These are phyloP conservation scores for Imleria badia DNA, from an alignment of 768 basidiomycete genomes.

Conservation along the genomic window DNA sequence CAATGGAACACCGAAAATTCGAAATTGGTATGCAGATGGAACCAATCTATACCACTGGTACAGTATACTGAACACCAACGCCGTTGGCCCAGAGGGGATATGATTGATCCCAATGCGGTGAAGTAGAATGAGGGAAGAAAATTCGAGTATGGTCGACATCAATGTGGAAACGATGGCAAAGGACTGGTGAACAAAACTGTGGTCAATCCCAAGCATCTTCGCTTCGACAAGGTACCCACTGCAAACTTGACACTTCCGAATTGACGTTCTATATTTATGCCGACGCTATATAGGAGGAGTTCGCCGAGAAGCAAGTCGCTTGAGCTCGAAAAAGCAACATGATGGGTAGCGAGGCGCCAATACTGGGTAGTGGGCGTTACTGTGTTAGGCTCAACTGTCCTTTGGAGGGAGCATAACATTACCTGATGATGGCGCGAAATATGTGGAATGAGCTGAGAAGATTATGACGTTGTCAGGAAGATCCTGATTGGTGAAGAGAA, in stretches of 20 bases:
- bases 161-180: slow-evolving; percentile 69
- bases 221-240: slow-evolving; percentile 43
- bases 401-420: slow-evolving; percentile 16
- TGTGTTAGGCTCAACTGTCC: slow-evolving; percentile 34
- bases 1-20: slow-evolving; percentile 69
- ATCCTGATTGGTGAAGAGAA: neutral
- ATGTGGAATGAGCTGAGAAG: slow-evolving; percentile 76
- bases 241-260: slow-evolving; percentile 90
- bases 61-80: slow-evolving; percentile 73
- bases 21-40: slow-evolving; percentile 72
- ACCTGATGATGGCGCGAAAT: slow-evolving; percentile 90
- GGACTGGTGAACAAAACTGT: slow-evolving; percentile 49
- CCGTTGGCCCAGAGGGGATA: slow-evolving; percentile 74
- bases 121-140: slow-evolving; percentile 62
- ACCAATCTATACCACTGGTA: slow-evolving; percentile 83
- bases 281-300: slow-evolving; percentile 69
- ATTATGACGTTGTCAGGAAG: slow-evolving; percentile 8
- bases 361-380: slow-evolving; percentile 51
- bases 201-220: neutral
- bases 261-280: slow-evolving; percentile 73
- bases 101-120: slow-evolving; percentile 68
- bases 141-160: slow-evolving; percentile 66
- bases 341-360: slow-evolving; percentile 77
- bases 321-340: slow-evolving; percentile 78
- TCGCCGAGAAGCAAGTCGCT: slow-evolving; percentile 81